Evolutionary conservation across 441 rosid species (phyloP), one percentile per base, ranked within the genome.

Genomic region (Francoa sonchifolia): DNA sequence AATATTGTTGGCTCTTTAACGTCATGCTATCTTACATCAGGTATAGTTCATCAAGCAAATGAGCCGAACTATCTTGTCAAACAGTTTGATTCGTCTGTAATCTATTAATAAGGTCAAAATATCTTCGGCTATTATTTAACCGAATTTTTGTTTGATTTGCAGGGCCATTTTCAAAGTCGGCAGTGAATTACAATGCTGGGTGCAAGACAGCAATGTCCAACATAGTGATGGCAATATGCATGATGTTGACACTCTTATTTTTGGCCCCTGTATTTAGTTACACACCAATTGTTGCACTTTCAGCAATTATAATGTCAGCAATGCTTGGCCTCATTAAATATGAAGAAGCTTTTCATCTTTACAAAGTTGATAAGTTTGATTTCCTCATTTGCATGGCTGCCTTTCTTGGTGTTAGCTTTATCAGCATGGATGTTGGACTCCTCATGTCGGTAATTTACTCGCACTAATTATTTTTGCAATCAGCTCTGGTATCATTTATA

Each of bases 301-400:
- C 97, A 2, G 62, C 99, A 21, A 84, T 88, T 37, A 93, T 88
- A 26, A 78, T 88, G 4, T 34, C 74, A 1, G 99, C 99, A 1
- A 88, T 93, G 94, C 83, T 88, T 1, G 90, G 99, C 18, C 97
- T 92, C 42, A 77, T 92, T 11, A 96, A 88, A 47, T 84, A 87
- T 29, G 85, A 79, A 39, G 88, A 85, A 0, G 96, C 85, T 9
- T 64, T 88, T 33, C 88, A 77, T 57, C 70, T 84, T 2, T 93
- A 80, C 79, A 47, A 63, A 15, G 78, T 93, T 9, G 97, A 93
- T 49, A 93, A 88, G 57, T 88, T 82, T 28, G 99, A 88, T 52
- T 93, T 93, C 44, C 3, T 74, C 0, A 93, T 84, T 6, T 93
- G 94, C 60, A 65, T 77, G 8, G 54, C 76, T 6, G 93, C 99